These are phyloP conservation scores for Blastocystis sp. DNA, from an alignment of 352 stramenopile genomes.

Conservation along the genomic window DNA sequence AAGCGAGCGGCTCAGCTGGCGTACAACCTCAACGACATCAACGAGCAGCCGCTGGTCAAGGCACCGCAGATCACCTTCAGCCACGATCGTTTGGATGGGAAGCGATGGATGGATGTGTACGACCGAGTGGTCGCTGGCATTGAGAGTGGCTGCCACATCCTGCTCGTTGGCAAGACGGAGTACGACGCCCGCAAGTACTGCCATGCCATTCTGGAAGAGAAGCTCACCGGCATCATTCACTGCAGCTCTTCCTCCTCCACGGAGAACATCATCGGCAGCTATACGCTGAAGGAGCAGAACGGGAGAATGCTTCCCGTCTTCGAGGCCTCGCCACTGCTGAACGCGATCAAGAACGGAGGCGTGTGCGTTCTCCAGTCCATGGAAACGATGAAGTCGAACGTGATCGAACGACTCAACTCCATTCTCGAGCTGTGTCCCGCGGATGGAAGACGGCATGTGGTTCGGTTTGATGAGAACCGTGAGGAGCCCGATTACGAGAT, in stretches of 20 bases:
- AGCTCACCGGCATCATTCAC: slow-evolving; percentile 6
- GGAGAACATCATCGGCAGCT: slow-evolving; percentile 4
- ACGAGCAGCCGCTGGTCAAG: neutral
- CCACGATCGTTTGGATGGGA: slow-evolving; percentile 1
- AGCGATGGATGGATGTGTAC: slow-evolving; percentile 3
- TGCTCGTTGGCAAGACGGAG: slow-evolving; percentile 32
- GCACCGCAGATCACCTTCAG: neutral
- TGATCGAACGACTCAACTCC: slow-evolving; percentile 40
- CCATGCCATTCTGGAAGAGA: neutral
- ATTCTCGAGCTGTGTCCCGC: slow-evolving; percentile 7
- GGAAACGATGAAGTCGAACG: slow-evolving; percentile 7
- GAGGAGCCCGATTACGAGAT: neutral
- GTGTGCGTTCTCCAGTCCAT: slow-evolving; percentile 39
- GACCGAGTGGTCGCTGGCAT: neutral
- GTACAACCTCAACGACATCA: neutral
- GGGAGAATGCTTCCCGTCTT: neutral
- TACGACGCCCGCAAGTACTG: slow-evolving; percentile 25
- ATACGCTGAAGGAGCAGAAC: slow-evolving; percentile 3
- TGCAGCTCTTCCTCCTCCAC: slow-evolving; percentile 38
- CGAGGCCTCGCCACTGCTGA: slow-evolving; percentile 1
- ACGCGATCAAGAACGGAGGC: neutral
- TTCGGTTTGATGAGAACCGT: slow-evolving; percentile 20
- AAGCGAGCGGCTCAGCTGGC: neutral
- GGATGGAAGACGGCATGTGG: neutral
- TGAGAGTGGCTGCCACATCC: slow-evolving; percentile 1